Percentiles rank a stretch among this genome's conserved stretches.
Evolutionary conservation across 805 yeast genomes (phyloP).

Genomic region (Metschnikowia colocasiae): DNA sequence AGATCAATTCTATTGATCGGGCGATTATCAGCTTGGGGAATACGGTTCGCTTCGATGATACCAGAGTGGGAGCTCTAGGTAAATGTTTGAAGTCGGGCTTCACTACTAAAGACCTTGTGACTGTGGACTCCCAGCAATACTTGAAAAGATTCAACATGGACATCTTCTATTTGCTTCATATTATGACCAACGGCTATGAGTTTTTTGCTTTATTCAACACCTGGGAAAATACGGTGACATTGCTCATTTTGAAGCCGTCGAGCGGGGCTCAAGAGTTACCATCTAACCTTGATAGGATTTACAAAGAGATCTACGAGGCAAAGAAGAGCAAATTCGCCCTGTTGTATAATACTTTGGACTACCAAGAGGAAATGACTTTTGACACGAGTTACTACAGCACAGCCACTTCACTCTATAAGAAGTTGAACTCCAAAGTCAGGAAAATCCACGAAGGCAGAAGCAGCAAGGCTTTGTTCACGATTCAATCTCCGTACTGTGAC

Average conservation of each 20-base stretch:
- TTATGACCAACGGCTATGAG: slow-evolving; percentile 71
- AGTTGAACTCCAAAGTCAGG: slow-evolving; percentile 50
- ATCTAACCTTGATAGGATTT: slow-evolving; percentile 49
- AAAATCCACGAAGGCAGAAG: slow-evolving; percentile 59
- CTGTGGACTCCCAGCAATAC: slow-evolving; percentile 49
- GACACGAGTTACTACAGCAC: slow-evolving; percentile 55
- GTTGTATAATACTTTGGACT: slow-evolving; percentile 46
- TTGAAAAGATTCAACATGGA: slow-evolving; percentile 54
- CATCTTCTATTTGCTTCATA: slow-evolving; percentile 62
- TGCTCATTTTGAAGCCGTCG: slow-evolving; percentile 68
- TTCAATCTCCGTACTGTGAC: slow-evolving; percentile 66
- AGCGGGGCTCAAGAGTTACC: slow-evolving; percentile 63
- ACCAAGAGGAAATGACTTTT: slow-evolving; percentile 51
- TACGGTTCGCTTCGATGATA: slow-evolving; percentile 63
- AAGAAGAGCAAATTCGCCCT: slow-evolving; percentile 45
- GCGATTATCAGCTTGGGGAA: slow-evolving; percentile 78
- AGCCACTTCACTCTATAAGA: slow-evolving; percentile 51
- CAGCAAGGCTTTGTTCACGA: slow-evolving; percentile 56
- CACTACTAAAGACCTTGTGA: slow-evolving; percentile 52
- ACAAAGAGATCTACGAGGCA: slow-evolving; percentile 47
- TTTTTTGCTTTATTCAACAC: slow-evolving; percentile 65
- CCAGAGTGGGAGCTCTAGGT: slow-evolving; percentile 78
- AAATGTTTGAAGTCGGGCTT: slow-evolving; percentile 85
- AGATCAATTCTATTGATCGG: slow-evolving; percentile 63
- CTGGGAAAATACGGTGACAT: slow-evolving; percentile 48